Evolutionary conservation across 1,284 basidiomycete genomes (phyloP).

Genomic region (Heterobasidion irregulare): DNA sequence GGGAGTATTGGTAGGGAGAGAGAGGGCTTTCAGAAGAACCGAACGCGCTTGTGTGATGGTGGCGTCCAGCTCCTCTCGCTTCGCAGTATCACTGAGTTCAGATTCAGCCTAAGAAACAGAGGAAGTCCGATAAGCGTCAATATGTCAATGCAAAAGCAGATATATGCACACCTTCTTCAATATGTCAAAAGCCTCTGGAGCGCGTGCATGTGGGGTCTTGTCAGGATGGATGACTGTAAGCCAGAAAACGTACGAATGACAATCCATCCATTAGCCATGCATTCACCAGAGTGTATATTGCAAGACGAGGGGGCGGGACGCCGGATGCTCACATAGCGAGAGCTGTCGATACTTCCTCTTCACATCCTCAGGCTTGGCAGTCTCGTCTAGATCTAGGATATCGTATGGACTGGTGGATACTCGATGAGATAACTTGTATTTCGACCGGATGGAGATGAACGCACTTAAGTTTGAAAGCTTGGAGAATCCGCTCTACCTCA

Average conservation of each 20-base stretch:
- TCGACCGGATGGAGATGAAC: neutral
- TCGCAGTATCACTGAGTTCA: constrained; percentile 65
- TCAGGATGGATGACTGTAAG: constrained; percentile 78
- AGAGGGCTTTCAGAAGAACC: constrained; percentile 49
- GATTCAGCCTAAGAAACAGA: constrained; percentile 56
- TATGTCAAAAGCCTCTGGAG: constrained; percentile 78
- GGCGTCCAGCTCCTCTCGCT: constrained; percentile 73
- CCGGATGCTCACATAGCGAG: constrained; percentile 58
- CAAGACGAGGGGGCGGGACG: constrained; percentile 1
- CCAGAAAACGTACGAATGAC: constrained; percentile 32
- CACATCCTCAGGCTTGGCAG: constrained; percentile 58
- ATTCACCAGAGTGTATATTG: constrained; percentile 2
- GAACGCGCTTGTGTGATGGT: constrained; percentile 64
- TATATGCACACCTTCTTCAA: constrained; percentile 64
- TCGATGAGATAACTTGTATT: too few species aligned
- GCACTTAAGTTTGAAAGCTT: constrained; percentile 80
- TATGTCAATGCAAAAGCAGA: neutral
- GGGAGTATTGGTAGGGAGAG: constrained; percentile 46
- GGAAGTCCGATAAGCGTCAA: neutral
- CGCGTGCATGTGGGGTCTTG: constrained; percentile 70
- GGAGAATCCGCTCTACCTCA: constrained; percentile 79
- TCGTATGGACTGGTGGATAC: constrained; percentile 58
- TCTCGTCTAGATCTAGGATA: constrained; percentile 60
- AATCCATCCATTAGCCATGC: constrained; percentile 7
- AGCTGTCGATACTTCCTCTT: constrained; percentile 77